Evolutionary conservation across 2,329 filamentous ascomycete species (phyloP), one percentile per base, ranked within the genome.

Genomic region (Pseudopyricularia cyperi): DNA sequence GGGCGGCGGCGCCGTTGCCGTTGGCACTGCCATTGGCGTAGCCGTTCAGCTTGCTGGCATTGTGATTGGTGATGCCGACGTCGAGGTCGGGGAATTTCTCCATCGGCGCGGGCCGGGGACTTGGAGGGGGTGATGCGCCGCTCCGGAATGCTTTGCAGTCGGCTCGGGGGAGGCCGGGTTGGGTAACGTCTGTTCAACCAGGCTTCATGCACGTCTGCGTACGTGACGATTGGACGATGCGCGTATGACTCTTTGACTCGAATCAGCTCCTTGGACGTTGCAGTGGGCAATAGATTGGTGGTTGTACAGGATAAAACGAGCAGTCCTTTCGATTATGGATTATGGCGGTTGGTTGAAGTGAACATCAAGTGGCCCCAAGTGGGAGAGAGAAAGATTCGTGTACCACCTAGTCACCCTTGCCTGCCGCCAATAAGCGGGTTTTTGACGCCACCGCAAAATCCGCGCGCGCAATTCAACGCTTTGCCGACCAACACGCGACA

Each of bases 21-120:
- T 51, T 51, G 50, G 47, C 46, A 19, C 57, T 52, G 44, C 60
- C 61, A 46, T 60, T 62, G 35, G 58, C 51, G 37, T 63, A 56
- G 42, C 63, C 62, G 33, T 66, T 66, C 26, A 57, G 57, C 55
- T 58, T 61, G 19, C 55, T 7, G 1, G 55, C 50, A 51, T 46
- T 46, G 37, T 42, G 39, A 35, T 42, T 28, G 28, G 22, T 32
- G 50, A 34, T 42, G 39, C 57, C 58, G 6, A 65, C 56, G 58
- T 79, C 76, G 58, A 76, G 66, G 56, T 80, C 77, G 57, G 77
- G 77, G 56, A 80, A 81, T 63, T 78, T 78, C 63, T 80, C 77
- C 65, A 77, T 76, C 24, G 60, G 58, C 33, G 14, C 48, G n/a
- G 48, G 22, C 48, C 24, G 35, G 32, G 24, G 8, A 3, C 17